Evolutionary conservation across 805 yeast species (phyloP).

Genomic region (Blastobotrys attinorum): DNA sequence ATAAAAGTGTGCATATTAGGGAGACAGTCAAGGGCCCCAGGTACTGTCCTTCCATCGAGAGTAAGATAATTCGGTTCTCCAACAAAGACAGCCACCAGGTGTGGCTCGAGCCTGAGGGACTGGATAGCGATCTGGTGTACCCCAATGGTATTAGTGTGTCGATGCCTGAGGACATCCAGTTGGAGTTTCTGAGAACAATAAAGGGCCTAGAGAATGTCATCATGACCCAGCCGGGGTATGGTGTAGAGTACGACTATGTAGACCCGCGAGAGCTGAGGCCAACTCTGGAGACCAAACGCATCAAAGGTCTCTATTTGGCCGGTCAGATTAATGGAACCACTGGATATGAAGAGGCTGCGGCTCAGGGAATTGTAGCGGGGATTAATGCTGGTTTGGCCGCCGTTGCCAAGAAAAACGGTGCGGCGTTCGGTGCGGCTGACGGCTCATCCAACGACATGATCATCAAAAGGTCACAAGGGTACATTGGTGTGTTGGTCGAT

Average conservation of each 20-base stretch:
- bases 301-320: conserved; percentile 76
- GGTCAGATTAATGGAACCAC: conserved; percentile 99
- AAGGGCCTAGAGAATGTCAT: conserved; percentile 82
- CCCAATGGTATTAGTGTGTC: conserved; percentile 97
- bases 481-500: conserved; percentile 86
- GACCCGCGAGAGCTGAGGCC: conserved; percentile 81
- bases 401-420: conserved; percentile 18
- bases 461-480: conserved; percentile 73
- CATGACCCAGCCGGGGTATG: conserved; percentile 95
- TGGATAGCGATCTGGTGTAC: conserved; percentile 77
- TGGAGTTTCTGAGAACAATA: conserved; percentile 60
- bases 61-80: conserved; percentile 73
- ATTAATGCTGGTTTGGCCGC: conserved; percentile 76
- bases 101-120: conserved; percentile 97
- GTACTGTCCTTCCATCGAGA: conserved; percentile 94
- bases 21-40: conserved; percentile 96
- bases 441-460: conserved; percentile 38
- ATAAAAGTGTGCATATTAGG: conserved; percentile 79
- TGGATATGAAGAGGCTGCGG: conserved; percentile 98
- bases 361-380: conserved; percentile 95
- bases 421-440: conserved; percentile 12
- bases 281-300: conserved; percentile 73
- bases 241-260: conserved; percentile 96
- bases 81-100: conserved; percentile 70
- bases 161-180: conserved; percentile 91